Base-by-base conservation (phyloP, 495 filamentous ascomycete species). In the Neurospora sp. region DNA sequence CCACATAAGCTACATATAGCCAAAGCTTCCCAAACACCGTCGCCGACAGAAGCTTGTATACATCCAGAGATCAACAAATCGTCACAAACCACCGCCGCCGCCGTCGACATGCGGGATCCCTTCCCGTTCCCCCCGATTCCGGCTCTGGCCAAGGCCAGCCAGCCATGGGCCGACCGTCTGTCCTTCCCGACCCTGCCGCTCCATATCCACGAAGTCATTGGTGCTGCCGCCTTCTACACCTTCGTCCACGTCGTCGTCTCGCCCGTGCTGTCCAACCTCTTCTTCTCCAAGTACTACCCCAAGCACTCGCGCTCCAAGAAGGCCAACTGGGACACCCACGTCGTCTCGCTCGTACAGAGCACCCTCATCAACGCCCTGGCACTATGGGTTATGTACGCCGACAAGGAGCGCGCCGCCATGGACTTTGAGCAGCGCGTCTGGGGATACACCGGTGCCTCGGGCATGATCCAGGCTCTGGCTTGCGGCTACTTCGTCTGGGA, bases 401-500 rank as follows among this genome's bases (percentile, higher is more conserved):
- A 98, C 82, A 81, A 90, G 66, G 93, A 97, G 84, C 87, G 96
- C 72, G 85, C 81, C 74, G 83, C 81, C 41, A 94, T 95, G 90
- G 86, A 88, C 72, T 88, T 86, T 81, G 84, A 89, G 69, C 90
- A 93, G 81, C 89, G 94, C n/a, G 86, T 98, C 44, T 97, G 91
- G 86, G 96, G 93, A 11, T 98, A 99, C 79, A 94, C 92, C 12
- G 93, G 93, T 11, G 88, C 85, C n/a, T 87, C 86, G 23, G 94
- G 92, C 37, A 86, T 98, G 83, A 89, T 97, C 72, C 91, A 94
- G 80, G 92, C 89, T 18, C 86, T 97, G 73, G 96, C 94, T 0
- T 86, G 89, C 1, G 96, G 96, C n/a, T 99, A 99, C 81, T 99
- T 99, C 76, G 78, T 98, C 75, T 99, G 95, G 89, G 96, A 98